Base-by-base conservation (phyloP, 257 asterid species). In the Prunella vulgaris region DNA sequence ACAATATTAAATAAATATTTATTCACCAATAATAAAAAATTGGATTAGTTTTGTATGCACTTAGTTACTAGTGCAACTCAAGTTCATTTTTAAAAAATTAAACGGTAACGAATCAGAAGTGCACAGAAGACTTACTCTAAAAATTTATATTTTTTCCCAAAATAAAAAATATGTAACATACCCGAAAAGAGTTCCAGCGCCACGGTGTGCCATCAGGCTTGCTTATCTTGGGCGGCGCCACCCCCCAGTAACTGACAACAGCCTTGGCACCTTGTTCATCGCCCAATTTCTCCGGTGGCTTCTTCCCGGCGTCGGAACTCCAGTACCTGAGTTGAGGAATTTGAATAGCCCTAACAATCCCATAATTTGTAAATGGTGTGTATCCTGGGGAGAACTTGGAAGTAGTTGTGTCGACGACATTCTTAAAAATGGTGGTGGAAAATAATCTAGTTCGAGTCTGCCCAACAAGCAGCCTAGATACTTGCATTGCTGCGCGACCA, bases 141-240 rank as follows among this genome's bases (percentile, higher is more conserved):
- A 49, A 17, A 17, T 15, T 7, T 51, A 18, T 13, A 14, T 4
- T n/a, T 14, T 44, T 10, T 14, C 4, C 4, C 46, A 44, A 0
- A 44, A 4, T 5, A 1, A 4, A 14, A 14, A 14, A 1, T 44
- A 33, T 14, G 0, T 5, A 3, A 60, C 81, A 1, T 83, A 85
- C 90, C 85, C 95, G 82, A 64, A 89, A 89, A 61, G 71, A 70
- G 30, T 85, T 89, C 95, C 96, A 89, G 35, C 78, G 76, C 96
- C 95, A 89, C 0, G 89, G 85, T 3, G 95, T 73, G 10, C 96
- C 96, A 14, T 89, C 96, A 1, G 79, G 76, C 37, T 57, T 82
- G 9, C 78, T 75, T 32, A 84, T 5, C 79, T 71, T 69, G 10
- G 87, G 70, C 15, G 87, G 92, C 44, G 69, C 72, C 65, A 85